Evolutionary conservation across 495 filamentous ascomycete species (phyloP).

Genomic region (Acidomyces sp.): DNA sequence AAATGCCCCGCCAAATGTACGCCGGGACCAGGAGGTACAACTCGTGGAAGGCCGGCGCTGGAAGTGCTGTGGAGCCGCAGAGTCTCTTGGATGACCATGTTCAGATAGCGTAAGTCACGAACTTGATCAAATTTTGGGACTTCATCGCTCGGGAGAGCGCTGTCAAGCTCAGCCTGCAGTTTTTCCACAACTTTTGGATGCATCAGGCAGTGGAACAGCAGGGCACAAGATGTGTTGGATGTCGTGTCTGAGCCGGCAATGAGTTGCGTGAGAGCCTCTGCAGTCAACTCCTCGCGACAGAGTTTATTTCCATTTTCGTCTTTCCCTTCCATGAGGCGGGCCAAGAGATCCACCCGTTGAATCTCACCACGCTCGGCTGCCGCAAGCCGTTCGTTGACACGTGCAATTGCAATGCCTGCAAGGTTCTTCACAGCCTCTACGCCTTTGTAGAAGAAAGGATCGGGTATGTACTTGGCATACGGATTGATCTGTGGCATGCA

Average conservation of each 20-base stretch:
- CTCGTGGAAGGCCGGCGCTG: conserved; percentile 72
- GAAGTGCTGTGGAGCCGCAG: conserved; percentile 84
- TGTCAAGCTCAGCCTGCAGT: conserved; percentile 61
- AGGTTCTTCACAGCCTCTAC: conserved; percentile 51
- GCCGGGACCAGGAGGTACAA: conserved; percentile 51
- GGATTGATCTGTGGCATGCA: conserved; percentile 48
- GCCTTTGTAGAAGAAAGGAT: conserved; percentile 54
- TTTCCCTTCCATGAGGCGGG: conserved; percentile 73
- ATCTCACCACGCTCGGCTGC: conserved; percentile 45
- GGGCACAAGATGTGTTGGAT: conserved; percentile 75
- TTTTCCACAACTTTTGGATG: conserved; percentile 60
- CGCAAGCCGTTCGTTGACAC: conserved; percentile 60
- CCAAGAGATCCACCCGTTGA: conserved; percentile 63
- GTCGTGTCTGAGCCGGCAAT: conserved; percentile 89
- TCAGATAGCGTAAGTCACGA: conserved; percentile 63
- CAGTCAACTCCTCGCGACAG: conserved; percentile 66
- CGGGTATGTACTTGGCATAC: conserved; percentile 51
- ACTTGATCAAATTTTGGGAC: conserved; percentile 61
- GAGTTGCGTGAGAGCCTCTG: conserved; percentile 78
- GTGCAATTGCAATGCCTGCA: conserved; percentile 61
- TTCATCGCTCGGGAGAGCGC: conserved; percentile 45
- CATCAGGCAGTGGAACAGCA: conserved; percentile 60
- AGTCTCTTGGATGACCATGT: conserved; percentile 74
- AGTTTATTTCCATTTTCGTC: conserved; percentile 65
- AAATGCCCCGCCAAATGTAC: conserved; percentile 44